These are phyloP conservation scores for Megacollybia platyphylla DNA, from an alignment of 1,284 basidiomycete genomes.

Conservation along the genomic window DNA sequence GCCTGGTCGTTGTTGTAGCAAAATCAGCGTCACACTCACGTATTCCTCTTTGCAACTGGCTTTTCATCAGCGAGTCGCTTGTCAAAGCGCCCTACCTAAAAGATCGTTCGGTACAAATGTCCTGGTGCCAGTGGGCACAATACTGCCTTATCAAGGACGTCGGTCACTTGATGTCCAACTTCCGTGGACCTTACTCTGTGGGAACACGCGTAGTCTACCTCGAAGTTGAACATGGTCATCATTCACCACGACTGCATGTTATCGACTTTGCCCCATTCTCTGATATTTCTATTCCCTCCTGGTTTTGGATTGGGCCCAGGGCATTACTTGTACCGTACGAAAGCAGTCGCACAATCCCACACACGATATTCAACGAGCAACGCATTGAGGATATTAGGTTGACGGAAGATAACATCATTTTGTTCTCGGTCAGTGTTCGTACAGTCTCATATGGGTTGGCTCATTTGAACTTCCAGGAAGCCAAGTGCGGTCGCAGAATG, in stretches of 20 bases:
- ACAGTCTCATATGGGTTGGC: not conserved
- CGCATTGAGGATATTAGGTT: conserved; percentile 24
- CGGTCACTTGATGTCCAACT: conserved; percentile 11
- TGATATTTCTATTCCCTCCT: conserved; percentile 18
- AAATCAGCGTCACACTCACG: conserved; percentile 11
- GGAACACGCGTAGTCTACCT: conserved; percentile 30
- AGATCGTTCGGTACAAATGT: conserved; percentile 19
- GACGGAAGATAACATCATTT: conserved; percentile 35
- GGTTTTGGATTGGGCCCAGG: conserved; percentile 25
- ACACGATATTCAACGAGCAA: conserved; percentile 21
- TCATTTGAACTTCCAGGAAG: conserved; percentile 18
- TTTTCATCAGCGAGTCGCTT: conserved; percentile 30
- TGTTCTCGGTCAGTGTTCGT: conserved; percentile 23
- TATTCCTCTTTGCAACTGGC: conserved; percentile 21
- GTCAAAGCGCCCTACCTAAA: conserved; percentile 22
- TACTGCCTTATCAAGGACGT: conserved; percentile 29
- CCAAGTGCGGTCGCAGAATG: conserved; percentile 20
- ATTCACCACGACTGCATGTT: conserved; percentile 18
- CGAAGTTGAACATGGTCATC: conserved; percentile 14
- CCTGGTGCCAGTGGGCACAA: conserved; percentile 32
- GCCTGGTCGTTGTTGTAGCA: conserved; percentile 28
- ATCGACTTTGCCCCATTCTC: conserved; percentile 30
- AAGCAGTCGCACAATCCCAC: conserved; percentile 23
- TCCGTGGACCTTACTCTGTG: conserved; percentile 22
- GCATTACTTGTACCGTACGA: conserved; percentile 25